phyloP scores from a whole-genome alignment of 495 filamentous ascomycete species.

The Lentithecium fluviatile region DNA sequence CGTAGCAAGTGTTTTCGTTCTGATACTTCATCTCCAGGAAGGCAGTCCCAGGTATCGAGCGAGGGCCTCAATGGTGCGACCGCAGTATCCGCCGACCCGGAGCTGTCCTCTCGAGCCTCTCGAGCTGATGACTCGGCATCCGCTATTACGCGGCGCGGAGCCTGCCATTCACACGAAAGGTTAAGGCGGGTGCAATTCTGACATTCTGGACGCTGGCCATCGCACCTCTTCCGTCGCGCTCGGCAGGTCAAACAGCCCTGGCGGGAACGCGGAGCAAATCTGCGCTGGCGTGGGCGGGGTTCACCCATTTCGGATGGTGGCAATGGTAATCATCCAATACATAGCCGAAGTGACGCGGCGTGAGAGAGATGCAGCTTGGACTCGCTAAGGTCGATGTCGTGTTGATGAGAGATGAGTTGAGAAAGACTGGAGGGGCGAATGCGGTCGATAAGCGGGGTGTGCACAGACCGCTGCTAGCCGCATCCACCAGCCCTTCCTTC shows the following conservation, averaged over 20 bases:
- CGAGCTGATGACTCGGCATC: not conserved
- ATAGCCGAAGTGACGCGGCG: not conserved
- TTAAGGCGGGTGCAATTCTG: conserved; percentile 26
- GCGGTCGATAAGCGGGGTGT: no score
- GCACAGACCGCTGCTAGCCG: no score
- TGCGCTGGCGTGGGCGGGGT: not conserved
- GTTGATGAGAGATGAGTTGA: no score
- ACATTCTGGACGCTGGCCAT: conserved; percentile 24
- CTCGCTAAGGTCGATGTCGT: not conserved
- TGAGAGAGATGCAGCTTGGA: not conserved
- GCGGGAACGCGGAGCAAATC: not conserved
- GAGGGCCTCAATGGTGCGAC: not conserved
- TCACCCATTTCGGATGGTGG: not conserved
- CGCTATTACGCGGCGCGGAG: conserved; percentile 14
- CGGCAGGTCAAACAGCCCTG: conserved; percentile 1
- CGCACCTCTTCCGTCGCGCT: conserved; percentile 23
- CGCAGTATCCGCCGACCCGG: not conserved
- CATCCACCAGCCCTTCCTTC: no score
- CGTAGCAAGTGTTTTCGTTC: conserved; percentile 19
- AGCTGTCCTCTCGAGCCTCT: not conserved
- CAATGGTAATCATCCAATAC: not conserved
- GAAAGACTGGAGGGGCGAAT: no score
- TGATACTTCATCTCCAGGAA: conserved; percentile 3
- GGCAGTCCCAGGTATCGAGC: conserved; percentile 20
- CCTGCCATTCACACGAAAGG: conserved; percentile 26